phyloP scores from a whole-genome alignment of 441 rosid species.

The Erodium trifolium region DNA sequence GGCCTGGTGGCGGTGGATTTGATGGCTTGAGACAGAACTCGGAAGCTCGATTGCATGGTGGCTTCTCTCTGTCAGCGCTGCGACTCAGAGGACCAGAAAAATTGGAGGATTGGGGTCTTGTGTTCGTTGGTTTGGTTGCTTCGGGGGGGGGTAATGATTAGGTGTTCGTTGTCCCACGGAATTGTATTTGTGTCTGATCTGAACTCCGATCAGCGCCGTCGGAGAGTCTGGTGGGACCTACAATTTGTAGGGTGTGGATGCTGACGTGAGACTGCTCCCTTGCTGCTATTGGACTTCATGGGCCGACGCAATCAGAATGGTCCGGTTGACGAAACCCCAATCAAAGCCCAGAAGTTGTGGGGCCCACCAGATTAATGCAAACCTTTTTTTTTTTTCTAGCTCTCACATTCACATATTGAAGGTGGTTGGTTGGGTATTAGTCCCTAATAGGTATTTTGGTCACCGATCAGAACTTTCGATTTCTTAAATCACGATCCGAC shows the following conservation, averaged over 20 bases:
- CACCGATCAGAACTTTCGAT: too few relatives aligned
- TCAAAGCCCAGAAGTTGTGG: background rate
- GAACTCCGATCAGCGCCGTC: background rate
- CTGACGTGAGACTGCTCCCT: too few relatives aligned
- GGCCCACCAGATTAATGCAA: too few relatives aligned
- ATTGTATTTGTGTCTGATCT: background rate
- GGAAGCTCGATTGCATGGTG: slow-evolving; percentile 34
- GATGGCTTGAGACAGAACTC: slow-evolving; percentile 30
- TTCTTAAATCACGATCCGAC: too few relatives aligned
- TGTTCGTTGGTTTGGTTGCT: background rate
- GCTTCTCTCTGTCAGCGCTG: background rate
- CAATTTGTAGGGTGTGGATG: background rate
- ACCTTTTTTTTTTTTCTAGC: too few relatives aligned
- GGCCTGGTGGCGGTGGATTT: slow-evolving; percentile 18
- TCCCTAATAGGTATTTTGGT: too few relatives aligned
- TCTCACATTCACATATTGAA: too few relatives aligned
- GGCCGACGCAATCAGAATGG: background rate
- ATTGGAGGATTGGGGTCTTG: background rate
- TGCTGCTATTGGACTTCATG: background rate
- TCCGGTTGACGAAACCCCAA: background rate
- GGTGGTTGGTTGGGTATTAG: too few relatives aligned
- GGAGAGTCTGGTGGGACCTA: background rate
- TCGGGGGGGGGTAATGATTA: too few relatives aligned
- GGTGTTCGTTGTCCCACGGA: too few relatives aligned
- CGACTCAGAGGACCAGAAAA: background rate